Conservation (phyloP, 2,329 filamentous ascomycete genomes). For the Verticillium longisporum region DNA sequence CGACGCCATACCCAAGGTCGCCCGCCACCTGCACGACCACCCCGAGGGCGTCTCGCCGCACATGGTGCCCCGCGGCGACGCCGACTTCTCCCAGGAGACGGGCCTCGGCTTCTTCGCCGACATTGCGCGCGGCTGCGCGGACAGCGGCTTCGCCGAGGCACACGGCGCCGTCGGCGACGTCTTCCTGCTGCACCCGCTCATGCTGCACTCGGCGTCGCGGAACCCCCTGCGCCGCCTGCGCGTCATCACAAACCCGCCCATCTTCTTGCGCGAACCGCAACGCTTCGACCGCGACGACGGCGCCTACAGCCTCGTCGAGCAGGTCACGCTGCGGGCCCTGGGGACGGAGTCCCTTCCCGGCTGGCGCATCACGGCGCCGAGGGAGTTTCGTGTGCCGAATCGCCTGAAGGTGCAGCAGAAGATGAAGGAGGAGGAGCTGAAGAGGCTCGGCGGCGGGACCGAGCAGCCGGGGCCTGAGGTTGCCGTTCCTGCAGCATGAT, state of each 20-base stretch:
- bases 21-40: constrained; percentile 51
- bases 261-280: constrained; percentile 44
- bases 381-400: constrained; percentile 40
- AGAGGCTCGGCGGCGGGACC: constrained; percentile 25
- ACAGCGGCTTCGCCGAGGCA: constrained; percentile 44
- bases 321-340: constrained; percentile 43
- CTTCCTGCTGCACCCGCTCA: constrained; percentile 52
- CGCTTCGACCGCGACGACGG: constrained; percentile 38
- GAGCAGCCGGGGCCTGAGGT: background rate
- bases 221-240: constrained; percentile 17
- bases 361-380: constrained; percentile 43
- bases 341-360: constrained; percentile 37
- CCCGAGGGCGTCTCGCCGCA: constrained; percentile 60
- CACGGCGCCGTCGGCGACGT: constrained; percentile 49
- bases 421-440: constrained; percentile 23
- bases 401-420: constrained; percentile 19
- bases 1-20: constrained; percentile 49
- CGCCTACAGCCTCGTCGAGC: constrained; percentile 49
- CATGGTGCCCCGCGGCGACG: constrained; percentile 51
- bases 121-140: constrained; percentile 30
- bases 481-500: background rate
- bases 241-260: constrained; percentile 25
- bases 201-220: constrained; percentile 47
- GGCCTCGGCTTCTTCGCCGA: constrained; percentile 37
- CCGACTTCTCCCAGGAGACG: constrained; percentile 33